Evolutionary conservation across 305 asterid species (phyloP).

Genomic region (Fraxinus dipetala): DNA sequence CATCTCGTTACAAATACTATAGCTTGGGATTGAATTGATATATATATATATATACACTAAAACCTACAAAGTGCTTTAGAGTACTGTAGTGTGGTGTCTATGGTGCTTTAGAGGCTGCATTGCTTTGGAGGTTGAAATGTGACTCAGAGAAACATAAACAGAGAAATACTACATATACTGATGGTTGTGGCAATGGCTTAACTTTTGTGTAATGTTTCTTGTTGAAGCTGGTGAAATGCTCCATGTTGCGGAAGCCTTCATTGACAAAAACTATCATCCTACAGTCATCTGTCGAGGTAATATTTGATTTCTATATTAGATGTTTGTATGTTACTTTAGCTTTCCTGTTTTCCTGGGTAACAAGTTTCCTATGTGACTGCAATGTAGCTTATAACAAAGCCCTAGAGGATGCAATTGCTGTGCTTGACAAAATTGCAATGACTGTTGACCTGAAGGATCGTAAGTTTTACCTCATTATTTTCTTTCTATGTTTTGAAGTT

Average conservation of each 20-base stretch:
- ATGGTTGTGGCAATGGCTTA: constrained; percentile 22
- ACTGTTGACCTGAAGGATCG: constrained; percentile 75
- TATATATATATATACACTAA: not conserved
- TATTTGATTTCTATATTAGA: not conserved
- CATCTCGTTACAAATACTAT: too few relatives aligned
- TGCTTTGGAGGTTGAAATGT: constrained; percentile 33
- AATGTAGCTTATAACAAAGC: constrained; percentile 83
- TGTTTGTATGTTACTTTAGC: not conserved
- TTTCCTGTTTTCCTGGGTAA: constrained; percentile 2
- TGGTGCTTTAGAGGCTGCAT: not conserved
- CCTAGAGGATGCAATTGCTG: constrained; percentile 82
- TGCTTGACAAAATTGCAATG: constrained; percentile 85
- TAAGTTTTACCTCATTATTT: constrained; percentile 41
- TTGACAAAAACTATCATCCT: constrained; percentile 84
- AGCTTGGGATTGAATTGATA: not conserved
- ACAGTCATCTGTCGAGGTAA: constrained; percentile 90
- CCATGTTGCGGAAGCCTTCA: constrained; percentile 97
- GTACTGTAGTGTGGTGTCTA: not conserved
- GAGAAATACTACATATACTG: not conserved
- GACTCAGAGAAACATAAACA: constrained; percentile 29
- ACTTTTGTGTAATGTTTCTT: constrained; percentile 1
- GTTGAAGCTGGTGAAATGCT: constrained; percentile 98
- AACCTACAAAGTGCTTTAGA: too few relatives aligned
- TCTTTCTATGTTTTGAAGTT: not conserved
- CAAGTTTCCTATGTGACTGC: constrained; percentile 17